These are phyloP conservation scores for Conringia planisiliqua DNA, from an alignment of 345 rosid genomes.

Conservation along the genomic window DNA sequence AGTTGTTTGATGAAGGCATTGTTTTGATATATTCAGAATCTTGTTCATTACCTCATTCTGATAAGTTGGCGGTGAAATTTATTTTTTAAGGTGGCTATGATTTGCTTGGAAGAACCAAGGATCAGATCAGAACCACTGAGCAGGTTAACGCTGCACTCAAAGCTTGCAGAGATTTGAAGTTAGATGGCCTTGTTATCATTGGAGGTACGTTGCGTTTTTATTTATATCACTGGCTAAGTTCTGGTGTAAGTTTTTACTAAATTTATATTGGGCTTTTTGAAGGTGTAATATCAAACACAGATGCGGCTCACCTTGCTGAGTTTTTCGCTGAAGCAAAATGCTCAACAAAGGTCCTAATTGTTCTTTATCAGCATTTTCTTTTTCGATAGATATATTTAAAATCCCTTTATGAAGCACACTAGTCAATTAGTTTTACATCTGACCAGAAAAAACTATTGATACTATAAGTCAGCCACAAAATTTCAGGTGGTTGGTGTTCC, in stretches of 20 bases:
- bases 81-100: constrained; percentile 80
- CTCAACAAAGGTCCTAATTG: constrained; percentile 59
- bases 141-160: constrained; percentile 84
- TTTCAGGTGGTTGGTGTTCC: constrained; percentile 96
- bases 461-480: not conserved
- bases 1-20: constrained; percentile 4
- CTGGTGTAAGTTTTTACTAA: constrained; percentile 1
- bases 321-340: constrained; percentile 86
- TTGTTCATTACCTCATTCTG: constrained; percentile 11
- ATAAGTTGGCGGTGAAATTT: constrained; percentile 7
- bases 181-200: constrained; percentile 94
- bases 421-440: not conserved
- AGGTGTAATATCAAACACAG: constrained; percentile 96
- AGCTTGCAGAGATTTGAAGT: constrained; percentile 79
- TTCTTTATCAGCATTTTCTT: not conserved
- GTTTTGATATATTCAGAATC: constrained; percentile 2
- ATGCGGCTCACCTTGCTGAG: constrained; percentile 99
- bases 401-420: not conserved
- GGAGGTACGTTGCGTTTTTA: constrained; percentile 59
- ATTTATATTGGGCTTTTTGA: constrained; percentile 24
- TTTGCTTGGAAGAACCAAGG: constrained; percentile 91
- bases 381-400: not conserved
- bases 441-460: not conserved
- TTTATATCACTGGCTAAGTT: not conserved
- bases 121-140: constrained; percentile 95